phyloP scores from a whole-genome alignment of 495 filamentous ascomycete genomes.

The Extremus antarcticus region DNA sequence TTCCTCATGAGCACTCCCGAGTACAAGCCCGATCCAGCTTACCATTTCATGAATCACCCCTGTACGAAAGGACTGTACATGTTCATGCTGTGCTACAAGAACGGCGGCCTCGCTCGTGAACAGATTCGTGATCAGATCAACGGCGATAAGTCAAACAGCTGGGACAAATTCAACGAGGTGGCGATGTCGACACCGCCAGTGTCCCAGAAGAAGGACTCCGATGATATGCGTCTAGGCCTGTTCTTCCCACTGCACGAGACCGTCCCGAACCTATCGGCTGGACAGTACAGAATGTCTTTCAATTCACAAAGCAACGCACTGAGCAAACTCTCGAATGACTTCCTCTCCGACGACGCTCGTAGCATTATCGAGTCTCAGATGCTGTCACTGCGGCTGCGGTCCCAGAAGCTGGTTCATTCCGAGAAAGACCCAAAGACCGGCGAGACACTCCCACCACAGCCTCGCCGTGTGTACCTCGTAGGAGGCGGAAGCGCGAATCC shows the following conservation, averaged over 20 bases:
- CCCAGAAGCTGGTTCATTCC: constrained; percentile 52
- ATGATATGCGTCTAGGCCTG: constrained; percentile 68
- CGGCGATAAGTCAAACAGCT: constrained; percentile 40
- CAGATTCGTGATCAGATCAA: constrained; percentile 65
- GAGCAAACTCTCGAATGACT: constrained; percentile 1
- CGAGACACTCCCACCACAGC: constrained; percentile 60
- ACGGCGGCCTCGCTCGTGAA: constrained; percentile 87
- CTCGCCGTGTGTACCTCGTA: constrained; percentile 82
- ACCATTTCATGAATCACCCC: constrained; percentile 40
- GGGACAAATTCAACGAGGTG: constrained; percentile 66
- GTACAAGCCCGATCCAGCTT: constrained; percentile 73
- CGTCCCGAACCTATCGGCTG: constrained; percentile 74
- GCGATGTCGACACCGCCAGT: constrained; percentile 56
- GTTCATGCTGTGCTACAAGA: constrained; percentile 99
- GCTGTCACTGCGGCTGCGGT: constrained; percentile 76
- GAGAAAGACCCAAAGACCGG: constrained; percentile 35
- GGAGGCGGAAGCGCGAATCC: constrained; percentile 82
- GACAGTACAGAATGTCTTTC: constrained; percentile 76
- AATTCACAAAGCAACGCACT: constrained; percentile 34
- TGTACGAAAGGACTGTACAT: constrained; percentile 41
- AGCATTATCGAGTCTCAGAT: constrained; percentile 90
- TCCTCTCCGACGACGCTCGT: constrained; percentile 58
- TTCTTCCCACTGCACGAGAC: constrained; percentile 95
- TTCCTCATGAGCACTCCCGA: constrained; percentile 91
- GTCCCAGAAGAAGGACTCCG: constrained; percentile 40